Evolutionary conservation across 495 filamentous ascomycete genomes (phyloP).

Genomic region (Halenospora varia): DNA sequence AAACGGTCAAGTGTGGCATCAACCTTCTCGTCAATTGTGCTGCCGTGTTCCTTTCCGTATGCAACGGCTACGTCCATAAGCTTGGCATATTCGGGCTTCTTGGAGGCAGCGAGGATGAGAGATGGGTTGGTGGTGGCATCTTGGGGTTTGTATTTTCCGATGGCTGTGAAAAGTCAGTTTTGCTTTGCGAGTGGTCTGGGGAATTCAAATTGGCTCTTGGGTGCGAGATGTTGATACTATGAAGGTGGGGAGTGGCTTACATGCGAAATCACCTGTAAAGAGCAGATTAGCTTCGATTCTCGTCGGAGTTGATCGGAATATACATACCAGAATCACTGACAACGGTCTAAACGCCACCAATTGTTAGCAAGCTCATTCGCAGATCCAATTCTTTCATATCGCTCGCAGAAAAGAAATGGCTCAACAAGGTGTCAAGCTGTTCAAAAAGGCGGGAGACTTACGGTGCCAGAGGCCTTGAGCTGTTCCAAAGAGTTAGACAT

Average conservation of each 20-base stretch:
- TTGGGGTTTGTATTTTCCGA: slow-evolving; percentile 99
- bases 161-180: slow-evolving; percentile 58
- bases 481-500: slow-evolving; percentile 92
- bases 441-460: slow-evolving; percentile 44
- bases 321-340: slow-evolving; percentile 92
- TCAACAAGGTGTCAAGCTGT: slow-evolving; percentile 7
- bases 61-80: slow-evolving; percentile 84
- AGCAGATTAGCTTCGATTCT: slow-evolving; percentile 9
- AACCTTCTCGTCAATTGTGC: slow-evolving; percentile 67
- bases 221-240: neutral
- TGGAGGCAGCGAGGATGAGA: slow-evolving; percentile 93
- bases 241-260: slow-evolving; percentile 42
- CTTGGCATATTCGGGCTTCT: slow-evolving; percentile 94
- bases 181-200: neutral
- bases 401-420: slow-evolving; percentile 4
- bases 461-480: slow-evolving; percentile 93
- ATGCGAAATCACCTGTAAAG: slow-evolving; percentile 68
- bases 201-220: neutral
- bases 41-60: slow-evolving; percentile 74
- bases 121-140: slow-evolving; percentile 99
- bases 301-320: neutral
- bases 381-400: neutral
- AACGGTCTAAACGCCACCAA: slow-evolving; percentile 58
- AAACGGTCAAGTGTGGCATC: slow-evolving; percentile 85
- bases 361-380: slow-evolving; percentile 17